Conservation (phyloP, 345 rosid species). For the Litchi chinensis region DNA sequence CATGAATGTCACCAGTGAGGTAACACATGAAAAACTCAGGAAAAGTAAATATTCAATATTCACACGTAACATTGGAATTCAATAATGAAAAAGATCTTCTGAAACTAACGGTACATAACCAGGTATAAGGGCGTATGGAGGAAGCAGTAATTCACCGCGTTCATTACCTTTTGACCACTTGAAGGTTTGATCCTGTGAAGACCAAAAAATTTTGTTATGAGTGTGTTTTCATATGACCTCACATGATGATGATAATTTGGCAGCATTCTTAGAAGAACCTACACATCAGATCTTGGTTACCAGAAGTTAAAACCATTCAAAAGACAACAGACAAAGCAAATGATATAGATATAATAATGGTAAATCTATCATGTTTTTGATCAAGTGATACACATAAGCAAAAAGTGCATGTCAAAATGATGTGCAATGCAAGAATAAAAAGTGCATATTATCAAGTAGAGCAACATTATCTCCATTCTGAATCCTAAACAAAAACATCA, state of each 20-base stretch:
- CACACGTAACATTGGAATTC: neutral
- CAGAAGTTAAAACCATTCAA: constrained; percentile 15
- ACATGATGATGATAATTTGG: constrained; percentile 96
- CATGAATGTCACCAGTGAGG: neutral
- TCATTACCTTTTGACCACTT: constrained; percentile 91
- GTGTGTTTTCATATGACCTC: constrained; percentile 86
- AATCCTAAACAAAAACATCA: neutral
- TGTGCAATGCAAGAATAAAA: neutral
- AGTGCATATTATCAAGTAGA: constrained; percentile 13
- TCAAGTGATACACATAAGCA: neutral
- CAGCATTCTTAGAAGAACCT: constrained; percentile 98
- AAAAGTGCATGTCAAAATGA: constrained; percentile 5
- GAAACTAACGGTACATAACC: neutral
- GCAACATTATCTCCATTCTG: neutral
- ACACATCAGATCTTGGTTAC: constrained; percentile 32
- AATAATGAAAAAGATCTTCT: constrained; percentile 2
- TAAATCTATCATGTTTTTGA: constrained; percentile 1
- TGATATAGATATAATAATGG: constrained; percentile 3
- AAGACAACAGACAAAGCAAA: constrained; percentile 9
- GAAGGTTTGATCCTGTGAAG: constrained; percentile 98
- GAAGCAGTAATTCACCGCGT: neutral
- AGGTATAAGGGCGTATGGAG: neutral
- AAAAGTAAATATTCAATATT: neutral
- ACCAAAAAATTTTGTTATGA: constrained; percentile 96
- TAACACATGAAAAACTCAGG: constrained; percentile 11